phyloP scores from a whole-genome alignment of 2,329 filamentous ascomycete species.

The Acrocalymma vagum region DNA sequence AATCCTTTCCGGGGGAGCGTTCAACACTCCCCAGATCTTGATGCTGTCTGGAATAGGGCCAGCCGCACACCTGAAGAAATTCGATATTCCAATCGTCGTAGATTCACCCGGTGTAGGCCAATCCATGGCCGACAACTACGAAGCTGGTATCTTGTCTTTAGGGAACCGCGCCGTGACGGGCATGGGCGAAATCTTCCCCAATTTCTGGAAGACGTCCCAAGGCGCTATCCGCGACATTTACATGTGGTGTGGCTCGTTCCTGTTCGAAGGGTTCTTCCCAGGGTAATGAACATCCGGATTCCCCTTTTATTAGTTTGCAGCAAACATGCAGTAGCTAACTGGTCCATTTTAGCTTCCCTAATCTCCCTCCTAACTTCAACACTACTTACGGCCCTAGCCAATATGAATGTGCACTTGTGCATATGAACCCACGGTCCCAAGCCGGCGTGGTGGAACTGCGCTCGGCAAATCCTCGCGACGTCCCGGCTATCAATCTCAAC shows the following conservation, averaged over 20 bases:
- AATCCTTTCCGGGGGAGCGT: conserved; percentile 57
- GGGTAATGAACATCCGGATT: conserved; percentile 9
- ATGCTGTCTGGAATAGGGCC: conserved; percentile 70
- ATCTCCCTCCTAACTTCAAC: conserved; percentile 28
- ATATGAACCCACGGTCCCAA: conserved; percentile 64
- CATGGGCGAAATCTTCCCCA: conserved; percentile 31
- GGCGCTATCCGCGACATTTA: conserved; percentile 35
- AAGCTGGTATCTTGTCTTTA: conserved; percentile 28
- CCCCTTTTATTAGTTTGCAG: no score
- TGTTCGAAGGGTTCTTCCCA: conserved; percentile 39
- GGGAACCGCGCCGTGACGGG: conserved; percentile 23
- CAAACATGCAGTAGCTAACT: no score
- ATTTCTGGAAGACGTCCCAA: conserved; percentile 32
- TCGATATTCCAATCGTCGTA: conserved; percentile 61
- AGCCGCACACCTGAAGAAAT: conserved; percentile 58
- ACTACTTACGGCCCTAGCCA: conserved; percentile 27
- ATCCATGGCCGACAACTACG: conserved; percentile 31
- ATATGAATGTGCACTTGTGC: conserved; percentile 37
- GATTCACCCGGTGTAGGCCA: conserved; percentile 67
- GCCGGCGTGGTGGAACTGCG: conserved; percentile 67
- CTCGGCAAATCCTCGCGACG: conserved; percentile 68
- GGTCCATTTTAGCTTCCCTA: conserved; percentile 26
- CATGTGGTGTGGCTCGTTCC: conserved; percentile 38
- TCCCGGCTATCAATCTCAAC: conserved; percentile 61
- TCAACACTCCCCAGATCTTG: conserved; percentile 69